Evolutionary conservation across 192 early-diverging fungal species (phyloP).

Genomic region (Coemansia sp.): DNA sequence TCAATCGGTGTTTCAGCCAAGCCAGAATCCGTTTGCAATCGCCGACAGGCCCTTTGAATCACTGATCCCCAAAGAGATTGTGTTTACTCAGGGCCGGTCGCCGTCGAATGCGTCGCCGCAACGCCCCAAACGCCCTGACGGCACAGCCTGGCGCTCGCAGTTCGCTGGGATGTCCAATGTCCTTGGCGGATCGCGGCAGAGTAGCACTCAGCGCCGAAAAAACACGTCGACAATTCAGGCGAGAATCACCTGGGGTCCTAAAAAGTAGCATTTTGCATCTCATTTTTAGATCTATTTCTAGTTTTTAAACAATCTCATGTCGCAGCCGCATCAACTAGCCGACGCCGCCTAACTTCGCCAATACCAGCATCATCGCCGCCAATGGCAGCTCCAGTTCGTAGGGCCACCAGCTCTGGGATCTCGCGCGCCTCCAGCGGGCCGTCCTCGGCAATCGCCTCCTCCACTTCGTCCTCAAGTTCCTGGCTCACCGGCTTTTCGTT

Average conservation of each 20-base stretch:
- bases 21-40: conserved; percentile 7
- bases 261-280: conserved; percentile 2
- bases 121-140: not conserved
- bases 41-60: not conserved
- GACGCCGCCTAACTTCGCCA: conserved; percentile 22
- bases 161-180: not conserved
- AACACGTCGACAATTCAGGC: conserved; percentile 1
- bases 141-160: not conserved
- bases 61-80: not conserved
- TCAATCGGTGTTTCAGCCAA: not conserved
- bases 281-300: not conserved
- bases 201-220: not conserved
- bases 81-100: not conserved
- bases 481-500: not conserved
- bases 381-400: conserved; percentile 3
- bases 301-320: conserved; percentile 1
- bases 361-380: not conserved
- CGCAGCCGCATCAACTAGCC: conserved; percentile 34
- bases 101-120: not conserved
- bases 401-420: conserved; percentile 4
- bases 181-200: conserved; percentile 3
- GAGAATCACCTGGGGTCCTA: conserved; percentile 36
- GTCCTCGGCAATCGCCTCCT: conserved; percentile 2
- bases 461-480: not conserved
- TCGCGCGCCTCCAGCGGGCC: conserved; percentile 5